Percentiles rank a stretch among this genome's conserved stretches.
Conservation (phyloP, 2,329 filamentous ascomycete genomes). For the Sporothrix protearum region DNA sequence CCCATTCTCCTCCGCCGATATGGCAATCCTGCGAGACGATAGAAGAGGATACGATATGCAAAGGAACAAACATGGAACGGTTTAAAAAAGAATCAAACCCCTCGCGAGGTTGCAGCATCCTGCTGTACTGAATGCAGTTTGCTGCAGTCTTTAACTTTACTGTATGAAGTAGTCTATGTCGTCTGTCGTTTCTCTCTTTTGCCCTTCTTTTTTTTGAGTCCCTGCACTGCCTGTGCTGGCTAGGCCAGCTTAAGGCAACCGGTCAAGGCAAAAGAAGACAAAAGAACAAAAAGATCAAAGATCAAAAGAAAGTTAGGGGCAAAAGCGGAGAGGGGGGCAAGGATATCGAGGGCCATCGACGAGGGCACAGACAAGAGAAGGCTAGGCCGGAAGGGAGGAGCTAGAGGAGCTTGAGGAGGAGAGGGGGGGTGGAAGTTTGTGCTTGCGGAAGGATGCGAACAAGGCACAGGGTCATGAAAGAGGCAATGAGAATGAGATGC, state of each 20-base stretch:
- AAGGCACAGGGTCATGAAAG: conserved; percentile 2
- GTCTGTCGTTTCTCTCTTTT: background rate
- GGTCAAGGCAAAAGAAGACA: background rate
- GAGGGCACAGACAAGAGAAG: background rate
- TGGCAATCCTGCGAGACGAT: background rate
- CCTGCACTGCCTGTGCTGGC: background rate
- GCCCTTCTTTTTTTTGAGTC: background rate
- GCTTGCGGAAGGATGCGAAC: conserved; percentile 10
- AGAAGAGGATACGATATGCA: background rate
- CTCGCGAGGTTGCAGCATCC: background rate
- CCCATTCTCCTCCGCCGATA: background rate
- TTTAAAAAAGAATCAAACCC: conserved; percentile 6
- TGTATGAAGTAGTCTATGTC: background rate
- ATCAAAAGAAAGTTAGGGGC: background rate
- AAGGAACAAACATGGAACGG: background rate
- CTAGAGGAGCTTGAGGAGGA: background rate
- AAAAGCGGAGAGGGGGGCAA: background rate
- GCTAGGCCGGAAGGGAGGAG: background rate
- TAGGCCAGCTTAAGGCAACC: background rate
- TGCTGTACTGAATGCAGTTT: background rate
- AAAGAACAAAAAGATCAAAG: background rate
- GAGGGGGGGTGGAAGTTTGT: background rate
- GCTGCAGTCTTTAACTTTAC: background rate
- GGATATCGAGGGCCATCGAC: background rate
- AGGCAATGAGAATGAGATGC: background rate